Base-by-base conservation (phyloP, 305 asterid species). In the Fraxinus sp. region DNA sequence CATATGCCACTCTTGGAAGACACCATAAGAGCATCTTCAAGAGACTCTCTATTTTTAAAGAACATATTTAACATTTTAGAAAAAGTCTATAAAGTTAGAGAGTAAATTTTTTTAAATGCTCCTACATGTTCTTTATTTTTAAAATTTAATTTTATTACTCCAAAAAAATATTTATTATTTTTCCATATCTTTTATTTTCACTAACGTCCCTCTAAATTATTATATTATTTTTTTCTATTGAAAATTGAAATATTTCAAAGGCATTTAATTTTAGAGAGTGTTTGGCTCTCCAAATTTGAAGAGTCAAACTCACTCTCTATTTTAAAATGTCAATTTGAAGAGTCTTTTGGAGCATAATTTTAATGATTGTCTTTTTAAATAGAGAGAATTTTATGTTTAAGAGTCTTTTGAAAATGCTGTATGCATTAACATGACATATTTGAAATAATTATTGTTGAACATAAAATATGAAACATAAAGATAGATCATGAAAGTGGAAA, bases 381-480 rank as follows among this genome's bases (percentile, higher is more conserved):
- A 46, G 18, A 46, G 57, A 46, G 5, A 13, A 46, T 46, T 44
- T 46, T 13, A 46, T 13, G 57, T 46, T 46, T 3, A 46, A 3
- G 57, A 46, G 57, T 46, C 57, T 39, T 0, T 13, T 46, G 57
- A 44, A 44, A 44, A 44, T 44, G 52, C 5, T 44, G 0, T 44
- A 44, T 44, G 52, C 6, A 30, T 70, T 16, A 30, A 28, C 35
- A 1, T 28, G 24, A 32, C 39, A 8, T 66, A 32, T 32, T 24
- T 30, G 24, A 57, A 44, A 28, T 57, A 44, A 41, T 36, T 41
- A 20, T 68, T 44, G 36, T 24, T 81, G 57, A 78, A 68, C 14
- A 32, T 49, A 73, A 37, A 79, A 75, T 79, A 20, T 62, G 76
- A 85, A 73, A 8, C n/a, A 35, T 7, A 14, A 59, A 30, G 66